A percentile compares a stretch with the other conserved stretches of the same genome.
Evolutionary conservation across 306 rosid genomes (phyloP).

Genomic region (Inga oerstediana): DNA sequence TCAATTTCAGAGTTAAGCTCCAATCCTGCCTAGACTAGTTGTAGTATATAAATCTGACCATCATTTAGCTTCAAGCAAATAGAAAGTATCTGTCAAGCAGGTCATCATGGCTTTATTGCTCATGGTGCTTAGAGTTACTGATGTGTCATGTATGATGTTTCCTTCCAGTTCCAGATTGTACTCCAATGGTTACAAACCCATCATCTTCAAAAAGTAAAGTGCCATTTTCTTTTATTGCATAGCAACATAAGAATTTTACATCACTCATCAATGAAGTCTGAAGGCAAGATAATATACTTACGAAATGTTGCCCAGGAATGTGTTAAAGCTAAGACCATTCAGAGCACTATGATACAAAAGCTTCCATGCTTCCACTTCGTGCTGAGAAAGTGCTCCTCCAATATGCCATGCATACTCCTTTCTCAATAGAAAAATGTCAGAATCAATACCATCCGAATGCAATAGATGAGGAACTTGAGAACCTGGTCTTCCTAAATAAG

Average conservation of each 20-base stretch:
- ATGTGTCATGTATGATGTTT: background rate
- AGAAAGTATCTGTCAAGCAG: conserved; percentile 6
- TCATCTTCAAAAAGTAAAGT: conserved; percentile 17
- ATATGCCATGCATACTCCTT: conserved; percentile 92
- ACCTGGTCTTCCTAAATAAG: conserved; percentile 66
- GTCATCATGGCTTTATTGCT: background rate
- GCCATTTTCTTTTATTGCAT: background rate
- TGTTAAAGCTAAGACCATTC: conserved; percentile 87
- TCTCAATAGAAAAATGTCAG: conserved; percentile 59
- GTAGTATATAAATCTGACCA: conserved; percentile 28
- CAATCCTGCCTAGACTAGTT: conserved; percentile 30
- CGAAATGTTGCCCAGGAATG: conserved; percentile 85
- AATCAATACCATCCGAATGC: conserved; percentile 49
- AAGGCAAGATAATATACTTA: conserved; percentile 49
- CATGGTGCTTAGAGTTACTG: background rate
- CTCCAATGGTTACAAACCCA: conserved; percentile 7
- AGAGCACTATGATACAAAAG: conserved; percentile 88
- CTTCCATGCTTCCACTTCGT: conserved; percentile 81
- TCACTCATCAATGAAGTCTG: conserved; percentile 1
- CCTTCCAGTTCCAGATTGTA: background rate
- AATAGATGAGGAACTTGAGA: conserved; percentile 69
- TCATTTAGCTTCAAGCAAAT: conserved; percentile 20
- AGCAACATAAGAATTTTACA: background rate
- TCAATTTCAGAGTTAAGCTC: conserved; percentile 40
- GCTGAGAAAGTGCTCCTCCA: conserved; percentile 87